Evolutionary conservation across 108 stramenopile species (phyloP).

Genomic region (Thalassiosira profunda): DNA sequence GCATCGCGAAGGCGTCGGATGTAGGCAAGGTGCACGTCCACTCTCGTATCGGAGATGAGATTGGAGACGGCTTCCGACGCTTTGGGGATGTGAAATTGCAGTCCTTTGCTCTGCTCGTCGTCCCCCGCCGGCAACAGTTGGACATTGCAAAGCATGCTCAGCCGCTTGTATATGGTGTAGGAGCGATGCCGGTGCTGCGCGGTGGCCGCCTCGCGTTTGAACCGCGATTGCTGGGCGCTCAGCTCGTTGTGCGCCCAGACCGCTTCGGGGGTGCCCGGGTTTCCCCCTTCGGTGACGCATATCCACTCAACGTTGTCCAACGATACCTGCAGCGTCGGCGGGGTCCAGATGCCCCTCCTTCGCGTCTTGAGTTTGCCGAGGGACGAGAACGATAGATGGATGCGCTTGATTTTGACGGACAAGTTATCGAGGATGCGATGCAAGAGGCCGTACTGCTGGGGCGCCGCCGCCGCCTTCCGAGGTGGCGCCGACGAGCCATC

Average conservation of each 20-base stretch:
- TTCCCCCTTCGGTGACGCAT: constrained; percentile 66
- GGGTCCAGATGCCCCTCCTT: constrained; percentile 72
- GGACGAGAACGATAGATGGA: constrained; percentile 57
- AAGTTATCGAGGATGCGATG: constrained; percentile 86
- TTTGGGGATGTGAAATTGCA: too few relatives aligned
- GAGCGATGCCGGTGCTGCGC: constrained; percentile 33
- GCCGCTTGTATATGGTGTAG: constrained; percentile 71
- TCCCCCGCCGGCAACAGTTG: constrained; percentile 8
- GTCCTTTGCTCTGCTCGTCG: too few relatives aligned
- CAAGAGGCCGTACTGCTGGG: constrained; percentile 55
- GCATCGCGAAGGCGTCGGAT: constrained; percentile 70
- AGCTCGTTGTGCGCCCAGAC: constrained; percentile 79
- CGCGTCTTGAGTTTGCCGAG: constrained; percentile 83
- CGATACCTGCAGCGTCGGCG: constrained; percentile 48
- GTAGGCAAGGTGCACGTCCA: constrained; percentile 72
- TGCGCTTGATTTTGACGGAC: constrained; percentile 57
- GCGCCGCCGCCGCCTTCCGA: not conserved
- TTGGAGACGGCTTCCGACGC: not conserved
- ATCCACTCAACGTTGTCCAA: constrained; percentile 57
- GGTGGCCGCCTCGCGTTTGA: not conserved
- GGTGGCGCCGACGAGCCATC: not conserved
- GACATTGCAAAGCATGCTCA: constrained; percentile 44
- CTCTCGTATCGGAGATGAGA: constrained; percentile 21
- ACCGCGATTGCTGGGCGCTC: constrained; percentile 18
- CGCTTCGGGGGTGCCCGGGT: constrained; percentile 66